Percentiles rank a stretch among this genome's conserved stretches.
These are phyloP conservation scores for Carex parvula DNA, from an alignment of 176 grass and related monocot species.

Conservation along the genomic window DNA sequence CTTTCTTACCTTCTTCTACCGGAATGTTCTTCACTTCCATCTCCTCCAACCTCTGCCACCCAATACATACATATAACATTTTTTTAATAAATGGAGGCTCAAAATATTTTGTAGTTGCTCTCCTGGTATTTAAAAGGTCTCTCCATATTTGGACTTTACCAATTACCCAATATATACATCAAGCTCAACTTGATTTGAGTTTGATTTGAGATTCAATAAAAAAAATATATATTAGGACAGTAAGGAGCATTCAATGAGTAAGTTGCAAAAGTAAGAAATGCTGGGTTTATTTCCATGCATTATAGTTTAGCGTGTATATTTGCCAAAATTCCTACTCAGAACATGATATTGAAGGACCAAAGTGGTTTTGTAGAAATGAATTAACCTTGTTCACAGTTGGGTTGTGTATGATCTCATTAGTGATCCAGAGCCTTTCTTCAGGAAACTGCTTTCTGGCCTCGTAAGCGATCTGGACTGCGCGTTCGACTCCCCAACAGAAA, in stretches of 20 bases:
- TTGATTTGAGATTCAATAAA: not conserved
- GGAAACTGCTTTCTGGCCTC: slow-evolving; percentile 99
- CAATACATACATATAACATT: slow-evolving; percentile 11
- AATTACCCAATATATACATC: not conserved
- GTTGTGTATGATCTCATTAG: slow-evolving; percentile 99
- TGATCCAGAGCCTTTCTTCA: slow-evolving; percentile 88
- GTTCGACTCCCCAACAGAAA: slow-evolving; percentile 98
- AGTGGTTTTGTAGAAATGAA: not conserved
- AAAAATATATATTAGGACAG: not conserved
- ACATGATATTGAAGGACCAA: not conserved
- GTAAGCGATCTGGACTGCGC: slow-evolving; percentile 97
- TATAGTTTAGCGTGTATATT: not conserved
- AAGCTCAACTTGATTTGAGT: not conserved
- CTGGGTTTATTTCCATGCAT: slow-evolving; percentile 17
- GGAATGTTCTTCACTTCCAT: slow-evolving; percentile 74
- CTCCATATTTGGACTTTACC: not conserved
- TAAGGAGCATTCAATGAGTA: not conserved
- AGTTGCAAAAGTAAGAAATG: slow-evolving; percentile 4
- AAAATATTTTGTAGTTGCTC: not conserved
- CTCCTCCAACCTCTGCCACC: slow-evolving; percentile 68
- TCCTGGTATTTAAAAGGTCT: not conserved
- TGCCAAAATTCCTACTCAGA: not conserved
- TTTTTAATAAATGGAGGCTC: not conserved
- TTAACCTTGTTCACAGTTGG: slow-evolving; percentile 94
- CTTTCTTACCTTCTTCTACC: slow-evolving; percentile 52